These are phyloP conservation scores for Epichloe scottii DNA, from an alignment of 2,329 filamentous ascomycete species.

Conservation along the genomic window DNA sequence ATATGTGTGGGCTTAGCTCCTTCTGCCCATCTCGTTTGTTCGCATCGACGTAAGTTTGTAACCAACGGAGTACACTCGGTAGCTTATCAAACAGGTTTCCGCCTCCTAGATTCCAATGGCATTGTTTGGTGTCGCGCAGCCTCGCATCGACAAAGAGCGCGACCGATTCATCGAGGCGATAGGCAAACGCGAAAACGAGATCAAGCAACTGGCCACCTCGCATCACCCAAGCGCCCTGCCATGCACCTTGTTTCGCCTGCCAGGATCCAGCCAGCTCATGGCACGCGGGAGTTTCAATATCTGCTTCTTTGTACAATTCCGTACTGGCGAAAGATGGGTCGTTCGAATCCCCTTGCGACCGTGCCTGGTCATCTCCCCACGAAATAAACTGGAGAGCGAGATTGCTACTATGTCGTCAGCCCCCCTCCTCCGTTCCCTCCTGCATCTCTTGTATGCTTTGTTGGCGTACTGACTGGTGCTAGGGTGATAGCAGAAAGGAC, in stretches of 20 bases:
- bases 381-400: constrained; percentile 1
- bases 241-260: neutral
- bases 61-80: too few species aligned
- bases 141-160: neutral
- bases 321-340: neutral
- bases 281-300: constrained; percentile 2
- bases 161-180: neutral
- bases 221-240: neutral
- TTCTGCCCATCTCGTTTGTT: too few species aligned
- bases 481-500: too few species aligned
- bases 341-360: constrained; percentile 2
- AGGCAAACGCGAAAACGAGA: neutral
- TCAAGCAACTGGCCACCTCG: neutral
- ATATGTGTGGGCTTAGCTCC: too few species aligned
- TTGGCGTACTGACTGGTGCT: too few species aligned
- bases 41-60: too few species aligned
- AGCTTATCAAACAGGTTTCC: neutral
- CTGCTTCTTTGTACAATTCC: constrained; percentile 3
- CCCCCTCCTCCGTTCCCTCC: too few species aligned
- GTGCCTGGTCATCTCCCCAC: neutral
- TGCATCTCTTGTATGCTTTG: too few species aligned
- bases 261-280: too few species aligned
- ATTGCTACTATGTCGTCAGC: neutral
- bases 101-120: neutral
- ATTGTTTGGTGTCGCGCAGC: neutral